phyloP scores from a whole-genome alignment of 768 basidiomycete species.

The Pleurotus ostreatus region DNA sequence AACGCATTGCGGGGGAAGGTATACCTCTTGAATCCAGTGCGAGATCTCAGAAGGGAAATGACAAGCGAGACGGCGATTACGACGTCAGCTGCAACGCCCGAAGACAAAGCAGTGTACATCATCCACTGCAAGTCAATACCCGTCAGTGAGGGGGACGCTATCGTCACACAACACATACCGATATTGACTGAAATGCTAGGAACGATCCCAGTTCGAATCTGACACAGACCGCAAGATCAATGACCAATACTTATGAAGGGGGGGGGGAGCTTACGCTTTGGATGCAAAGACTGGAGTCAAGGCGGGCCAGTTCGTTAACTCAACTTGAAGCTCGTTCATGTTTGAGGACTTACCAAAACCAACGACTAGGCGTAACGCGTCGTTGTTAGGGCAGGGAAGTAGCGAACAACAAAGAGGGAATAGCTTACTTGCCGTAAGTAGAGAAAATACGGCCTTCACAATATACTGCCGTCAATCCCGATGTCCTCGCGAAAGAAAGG shows the following conservation, averaged over 20 bases:
- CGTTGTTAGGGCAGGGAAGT: background rate
- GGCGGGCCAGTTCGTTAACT: background rate
- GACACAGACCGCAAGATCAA: background rate
- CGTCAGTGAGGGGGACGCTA: too few species aligned
- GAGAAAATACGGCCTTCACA: background rate
- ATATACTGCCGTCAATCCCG: background rate
- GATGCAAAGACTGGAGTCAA: constrained; percentile 20
- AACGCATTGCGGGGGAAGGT: background rate
- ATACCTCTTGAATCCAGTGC: constrained; percentile 31
- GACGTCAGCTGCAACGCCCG: constrained; percentile 41
- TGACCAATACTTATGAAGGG: too few species aligned
- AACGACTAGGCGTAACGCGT: background rate
- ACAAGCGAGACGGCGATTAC: constrained; percentile 37
- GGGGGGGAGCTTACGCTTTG: constrained; percentile 19
- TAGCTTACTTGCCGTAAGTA: background rate
- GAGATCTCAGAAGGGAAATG: constrained; percentile 32
- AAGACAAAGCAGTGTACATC: constrained; percentile 25
- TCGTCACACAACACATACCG: background rate
- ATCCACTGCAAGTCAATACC: constrained; percentile 17
- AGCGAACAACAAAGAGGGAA: background rate
- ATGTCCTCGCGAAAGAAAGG: background rate
- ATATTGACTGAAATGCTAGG: background rate
- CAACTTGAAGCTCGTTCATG: background rate
- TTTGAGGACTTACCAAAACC: background rate
- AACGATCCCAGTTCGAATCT: background rate